Base-by-base conservation (phyloP, 1,284 basidiomycete species). In the Amylostereum chailletii region DNA sequence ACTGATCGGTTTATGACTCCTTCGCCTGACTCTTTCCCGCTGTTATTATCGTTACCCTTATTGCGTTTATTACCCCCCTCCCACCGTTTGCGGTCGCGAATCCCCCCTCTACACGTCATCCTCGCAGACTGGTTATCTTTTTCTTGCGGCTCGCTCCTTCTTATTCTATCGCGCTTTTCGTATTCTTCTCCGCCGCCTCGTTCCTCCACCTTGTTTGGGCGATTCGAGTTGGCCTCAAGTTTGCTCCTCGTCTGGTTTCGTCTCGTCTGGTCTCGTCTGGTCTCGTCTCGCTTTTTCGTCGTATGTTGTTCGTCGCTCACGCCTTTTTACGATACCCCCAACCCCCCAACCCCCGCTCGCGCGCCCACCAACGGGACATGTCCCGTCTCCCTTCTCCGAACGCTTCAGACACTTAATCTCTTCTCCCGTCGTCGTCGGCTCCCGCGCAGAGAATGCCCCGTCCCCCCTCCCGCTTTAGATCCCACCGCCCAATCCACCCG, bases 1-100 rank as follows among this genome's bases (percentile, higher is more conserved):
- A 86, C 68, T 88, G 73, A 75, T 55, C 59, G 47, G 31, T 50
- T 51, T 42, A 42, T 48, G n/a, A 10, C 3, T 48, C 26, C 46
- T 42, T 40, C 34, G 9, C 33, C 49, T 42, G 45, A 34, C 31
- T 27, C 40, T 47, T 36, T 27, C 39, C 4, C 4, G 43, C 33
- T 37, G 27, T 45, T 48, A 26, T 27, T 9, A 34, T 33, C 43
- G 26, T 40, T 49, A 10, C n/a, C 19, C 41, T 31, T 34, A 49
- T 31, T 27, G 40, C 48, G 19, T 19, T 19, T 19, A 19, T 19
- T 19, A 19, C 19, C 19, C 19, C 19, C 19, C 19, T 19, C 19
- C 19, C 19, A 19, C 19, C 19, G 19, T 19, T 19, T 19, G 19
- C 19, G 19, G 19, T 19, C 19, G 19, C 19, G 19, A 19, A 19